A percentile compares a stretch with the other conserved stretches of the same genome.
phyloP scores from a whole-genome alignment of 2,329 filamentous ascomycete genomes.

The Fusarium kyushuense region DNA sequence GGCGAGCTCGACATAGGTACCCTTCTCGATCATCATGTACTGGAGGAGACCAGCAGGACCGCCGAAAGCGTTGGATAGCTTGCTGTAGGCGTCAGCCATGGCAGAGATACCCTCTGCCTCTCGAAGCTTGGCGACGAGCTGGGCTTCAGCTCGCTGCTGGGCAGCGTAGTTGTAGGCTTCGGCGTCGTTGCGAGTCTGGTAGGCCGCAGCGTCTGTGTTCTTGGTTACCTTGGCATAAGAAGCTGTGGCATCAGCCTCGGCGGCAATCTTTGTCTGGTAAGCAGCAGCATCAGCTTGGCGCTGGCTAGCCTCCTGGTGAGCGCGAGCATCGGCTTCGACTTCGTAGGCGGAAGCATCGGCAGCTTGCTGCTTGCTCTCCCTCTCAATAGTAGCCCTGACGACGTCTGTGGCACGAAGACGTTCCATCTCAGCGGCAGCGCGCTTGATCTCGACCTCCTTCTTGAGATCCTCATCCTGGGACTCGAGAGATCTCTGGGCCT shows the following conservation, averaged over 20 bases:
- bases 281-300: slow-evolving; percentile 65
- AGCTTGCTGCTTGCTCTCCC: slow-evolving; percentile 76
- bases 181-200: slow-evolving; percentile 62
- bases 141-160: slow-evolving; percentile 68
- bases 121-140: slow-evolving; percentile 71
- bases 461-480: slow-evolving; percentile 83
- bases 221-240: slow-evolving; percentile 66
- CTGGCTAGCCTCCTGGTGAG: slow-evolving; percentile 65
- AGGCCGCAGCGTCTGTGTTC: slow-evolving; percentile 64
- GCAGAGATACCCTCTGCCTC: slow-evolving; percentile 82
- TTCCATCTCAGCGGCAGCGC: slow-evolving; percentile 83
- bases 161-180: slow-evolving; percentile 55
- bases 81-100: slow-evolving; percentile 84
- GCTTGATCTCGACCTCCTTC: slow-evolving; percentile 80
- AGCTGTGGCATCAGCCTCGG: slow-evolving; percentile 56
- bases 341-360: slow-evolving; percentile 75
- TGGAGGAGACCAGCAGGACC: slow-evolving; percentile 83
- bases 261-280: slow-evolving; percentile 62
- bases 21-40: slow-evolving; percentile 89
- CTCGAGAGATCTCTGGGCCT: slow-evolving; percentile 79
- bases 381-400: slow-evolving; percentile 77
- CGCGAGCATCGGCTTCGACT: slow-evolving; percentile 70
- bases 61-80: slow-evolving; percentile 78
- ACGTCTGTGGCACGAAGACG: slow-evolving; percentile 81
- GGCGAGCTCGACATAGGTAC: slow-evolving; percentile 81